Evolutionary conservation across 768 basidiomycete genomes (phyloP), one percentile per base, ranked within the genome.

Genomic region (Leccinum disarticulatum): DNA sequence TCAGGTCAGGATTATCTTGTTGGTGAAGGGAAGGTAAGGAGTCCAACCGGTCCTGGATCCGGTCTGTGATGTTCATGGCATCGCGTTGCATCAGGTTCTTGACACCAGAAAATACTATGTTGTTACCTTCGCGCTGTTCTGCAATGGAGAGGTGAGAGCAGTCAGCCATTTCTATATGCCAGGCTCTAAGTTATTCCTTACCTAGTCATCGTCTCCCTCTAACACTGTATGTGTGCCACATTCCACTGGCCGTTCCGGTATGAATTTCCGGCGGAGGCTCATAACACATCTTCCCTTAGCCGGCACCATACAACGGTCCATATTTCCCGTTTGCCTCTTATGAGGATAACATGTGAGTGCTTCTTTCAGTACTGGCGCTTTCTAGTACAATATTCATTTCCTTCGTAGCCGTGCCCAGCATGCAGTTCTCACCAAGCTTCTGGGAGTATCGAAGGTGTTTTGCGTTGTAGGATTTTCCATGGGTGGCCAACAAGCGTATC

Each of bases 151-250:
- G 78, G 84, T 83, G 54, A 49, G 33, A 17, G 35, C 25, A n/a
- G 14, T 38, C 41, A 25, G 7, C 38, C 15, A 36, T 19, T 30
- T 35, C 7, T 31, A 10, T 43, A 19, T 11, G 9, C n/a, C 43
- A 43, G 10, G n/a, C 17, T n/a, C n/a, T 27, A 35, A 19, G 13
- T 15, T 11, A n/a, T 50, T 55, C 28, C 41, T 51, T 28, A 17
- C 30, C 41, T 10, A 85, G 83, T 86, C 83, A 1, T 86, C 83
- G 17, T 86, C 85, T 22, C 84, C 84, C 27, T 86, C 84, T 0
- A 85, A 85, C 64, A 84, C 68, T n/a, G 69, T 69, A 50, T 51
- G 68, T 57, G 48, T 14, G 13, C 13, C 7, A 8, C 15, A 25
- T 52, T 6, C 17, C 17, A 41, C 17, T 41, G 2, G 4, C 38